phyloP scores from a whole-genome alignment of 495 filamentous ascomycete genomes.

The Penicillium taxi region DNA sequence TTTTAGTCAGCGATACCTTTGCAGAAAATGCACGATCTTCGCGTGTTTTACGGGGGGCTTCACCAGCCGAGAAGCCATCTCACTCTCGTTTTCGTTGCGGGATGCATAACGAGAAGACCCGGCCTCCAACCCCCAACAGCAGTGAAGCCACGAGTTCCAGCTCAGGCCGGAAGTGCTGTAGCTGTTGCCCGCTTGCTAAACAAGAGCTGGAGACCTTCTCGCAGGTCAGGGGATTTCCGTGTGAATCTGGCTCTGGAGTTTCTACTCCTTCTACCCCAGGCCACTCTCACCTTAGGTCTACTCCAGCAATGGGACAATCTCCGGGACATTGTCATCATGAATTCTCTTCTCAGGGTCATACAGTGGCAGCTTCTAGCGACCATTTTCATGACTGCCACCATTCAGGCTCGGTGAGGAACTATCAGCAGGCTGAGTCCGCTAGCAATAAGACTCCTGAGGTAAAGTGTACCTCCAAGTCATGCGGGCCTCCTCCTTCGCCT shows the following conservation, averaged over 20 bases:
- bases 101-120: neutral
- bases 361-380: too few relatives aligned
- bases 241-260: too few relatives aligned
- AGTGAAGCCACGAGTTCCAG: neutral
- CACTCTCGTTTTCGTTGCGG: slow-evolving; percentile 1
- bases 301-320: too few relatives aligned
- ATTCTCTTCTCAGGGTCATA: too few relatives aligned
- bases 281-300: too few relatives aligned
- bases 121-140: neutral
- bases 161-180: neutral
- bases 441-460: neutral
- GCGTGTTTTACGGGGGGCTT: neutral
- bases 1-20: neutral
- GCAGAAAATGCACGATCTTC: neutral
- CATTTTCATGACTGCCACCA: too few relatives aligned
- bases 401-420: too few relatives aligned
- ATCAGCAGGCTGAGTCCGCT: too few relatives aligned
- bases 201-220: neutral
- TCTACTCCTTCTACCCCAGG: too few relatives aligned
- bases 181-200: neutral
- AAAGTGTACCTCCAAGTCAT: neutral
- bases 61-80: neutral
- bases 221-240: too few relatives aligned
- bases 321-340: too few relatives aligned
- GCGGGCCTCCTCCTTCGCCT: neutral